Percentiles rank a stretch among this genome's conserved stretches.
Conservation (phyloP, 225 moss, liverwort and hornwort genomes). For the Physcomitrellopsis africana region DNA sequence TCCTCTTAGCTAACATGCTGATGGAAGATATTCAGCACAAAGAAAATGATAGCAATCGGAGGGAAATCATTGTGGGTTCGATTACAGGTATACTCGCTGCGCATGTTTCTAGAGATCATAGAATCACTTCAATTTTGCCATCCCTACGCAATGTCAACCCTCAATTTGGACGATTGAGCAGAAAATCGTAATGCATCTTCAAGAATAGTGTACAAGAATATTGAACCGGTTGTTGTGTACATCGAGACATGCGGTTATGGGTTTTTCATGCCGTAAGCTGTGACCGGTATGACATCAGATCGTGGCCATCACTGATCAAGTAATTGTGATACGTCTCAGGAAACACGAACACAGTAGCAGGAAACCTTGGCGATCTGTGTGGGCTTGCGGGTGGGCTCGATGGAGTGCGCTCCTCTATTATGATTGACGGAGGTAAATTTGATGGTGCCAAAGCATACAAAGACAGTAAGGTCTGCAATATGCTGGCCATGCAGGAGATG, state of each 20-base stretch:
- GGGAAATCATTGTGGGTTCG: constrained; percentile 93
- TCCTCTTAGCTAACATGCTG: constrained; percentile 75
- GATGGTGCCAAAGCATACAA: constrained; percentile 99
- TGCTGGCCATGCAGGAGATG: constrained; percentile 98
- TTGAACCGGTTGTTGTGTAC: too few species aligned
- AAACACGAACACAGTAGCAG: constrained; percentile 94
- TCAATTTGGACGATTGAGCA: too few species aligned
- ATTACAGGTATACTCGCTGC: constrained; percentile 71
- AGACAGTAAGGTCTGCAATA: constrained; percentile 98
- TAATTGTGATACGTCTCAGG: constrained; percentile 48
- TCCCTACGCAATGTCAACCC: too few species aligned
- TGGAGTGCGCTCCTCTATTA: constrained; percentile 82
- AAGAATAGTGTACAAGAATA: too few species aligned
- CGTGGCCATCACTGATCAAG: constrained; percentile 2
- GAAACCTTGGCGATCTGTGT: constrained; percentile 91
- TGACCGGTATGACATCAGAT: not conserved
- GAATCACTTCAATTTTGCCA: not conserved
- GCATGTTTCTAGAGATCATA: not conserved
- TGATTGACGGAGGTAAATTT: constrained; percentile 97
- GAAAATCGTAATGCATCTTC: too few species aligned
- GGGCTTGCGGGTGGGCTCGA: constrained; percentile 94
- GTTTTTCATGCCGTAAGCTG: not conserved
- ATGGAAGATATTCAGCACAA: constrained; percentile 89
- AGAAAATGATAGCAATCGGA: constrained; percentile 47
- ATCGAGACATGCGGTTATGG: too few species aligned